These are phyloP conservation scores for Diversispora epigaea DNA, from an alignment of 192 early-diverging fungal genomes.

Conservation along the genomic window DNA sequence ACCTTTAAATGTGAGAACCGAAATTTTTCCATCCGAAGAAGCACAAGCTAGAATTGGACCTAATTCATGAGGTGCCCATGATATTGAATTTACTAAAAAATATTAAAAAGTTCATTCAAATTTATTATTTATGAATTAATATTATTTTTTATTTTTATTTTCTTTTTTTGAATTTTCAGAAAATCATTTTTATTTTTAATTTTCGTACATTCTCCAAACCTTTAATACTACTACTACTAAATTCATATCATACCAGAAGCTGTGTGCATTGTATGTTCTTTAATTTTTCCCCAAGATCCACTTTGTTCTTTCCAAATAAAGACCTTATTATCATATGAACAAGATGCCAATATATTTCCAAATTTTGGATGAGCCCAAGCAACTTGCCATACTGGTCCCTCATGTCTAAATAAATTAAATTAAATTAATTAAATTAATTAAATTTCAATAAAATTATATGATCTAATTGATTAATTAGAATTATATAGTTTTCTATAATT, in stretches of 20 bases:
- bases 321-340: slow-evolving; percentile 94
- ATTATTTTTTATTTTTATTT: no score
- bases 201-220: no score
- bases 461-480: no score
- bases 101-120: no score
- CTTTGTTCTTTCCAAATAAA: slow-evolving; percentile 94
- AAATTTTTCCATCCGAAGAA: slow-evolving; percentile 94
- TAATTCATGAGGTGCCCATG: slow-evolving; percentile 97
- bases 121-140: no score
- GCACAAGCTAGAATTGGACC: slow-evolving; percentile 89
- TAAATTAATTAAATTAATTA: not conserved
- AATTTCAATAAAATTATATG: not conserved
- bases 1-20: slow-evolving; percentile 91
- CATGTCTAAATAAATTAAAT: slow-evolving; percentile 63
- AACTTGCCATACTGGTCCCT: slow-evolving; percentile 99
- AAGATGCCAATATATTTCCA: slow-evolving; percentile 92
- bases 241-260: slow-evolving; percentile 70
- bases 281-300: slow-evolving; percentile 73
- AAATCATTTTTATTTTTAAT: no score
- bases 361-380: slow-evolving; percentile 99
- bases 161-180: no score
- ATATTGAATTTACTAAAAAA: slow-evolving; percentile 84
- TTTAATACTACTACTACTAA: not conserved
- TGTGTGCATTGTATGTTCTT: slow-evolving; percentile 85
- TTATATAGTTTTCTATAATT: not conserved